Conservation (phyloP, 257 asterid species). For the Lycium barbarum region DNA sequence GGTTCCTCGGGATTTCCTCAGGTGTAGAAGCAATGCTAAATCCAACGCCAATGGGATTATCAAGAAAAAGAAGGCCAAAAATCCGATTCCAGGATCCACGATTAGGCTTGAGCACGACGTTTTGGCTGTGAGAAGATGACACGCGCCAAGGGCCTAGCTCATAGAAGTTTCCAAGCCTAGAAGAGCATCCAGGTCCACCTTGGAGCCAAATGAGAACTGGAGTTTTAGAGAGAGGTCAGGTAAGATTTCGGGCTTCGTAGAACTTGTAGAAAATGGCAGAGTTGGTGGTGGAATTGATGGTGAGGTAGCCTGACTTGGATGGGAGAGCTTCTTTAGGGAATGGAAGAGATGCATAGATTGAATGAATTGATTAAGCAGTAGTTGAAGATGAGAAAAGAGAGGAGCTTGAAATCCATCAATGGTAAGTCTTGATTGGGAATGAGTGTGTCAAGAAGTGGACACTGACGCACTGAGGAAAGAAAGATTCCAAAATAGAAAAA, state of each 20-base stretch:
- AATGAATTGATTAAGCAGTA: slow-evolving; percentile 36
- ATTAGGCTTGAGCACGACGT: slow-evolving; percentile 47
- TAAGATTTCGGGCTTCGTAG: slow-evolving; percentile 64
- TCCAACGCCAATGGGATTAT: slow-evolving; percentile 84
- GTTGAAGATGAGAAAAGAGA: slow-evolving; percentile 47
- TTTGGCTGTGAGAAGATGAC: slow-evolving; percentile 32
- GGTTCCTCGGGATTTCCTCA: slow-evolving; percentile 75
- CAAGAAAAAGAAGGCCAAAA: slow-evolving; percentile 76
- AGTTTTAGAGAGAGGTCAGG: slow-evolving; percentile 45
- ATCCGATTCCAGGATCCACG: slow-evolving; percentile 75
- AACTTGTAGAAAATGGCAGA: slow-evolving; percentile 80
- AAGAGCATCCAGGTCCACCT: slow-evolving; percentile 92
- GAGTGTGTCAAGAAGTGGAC: slow-evolving; percentile 12
- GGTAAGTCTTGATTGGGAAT: slow-evolving; percentile 4
- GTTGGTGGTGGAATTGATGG: slow-evolving; percentile 63
- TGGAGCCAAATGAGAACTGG: slow-evolving; percentile 85
- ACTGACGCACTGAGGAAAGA: not conserved
- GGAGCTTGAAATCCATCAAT: slow-evolving; percentile 39
- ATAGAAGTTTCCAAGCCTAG: slow-evolving; percentile 74
- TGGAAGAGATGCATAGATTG: slow-evolving; percentile 38
- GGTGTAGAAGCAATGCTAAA: slow-evolving; percentile 64
- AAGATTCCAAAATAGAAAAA: not conserved
- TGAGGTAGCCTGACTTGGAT: slow-evolving; percentile 75
- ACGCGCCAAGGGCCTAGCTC: slow-evolving; percentile 85
- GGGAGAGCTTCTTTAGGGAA: slow-evolving; percentile 72